Base-by-base conservation (phyloP, 257 asterid genomes). In the Solanum dulcamara region DNA sequence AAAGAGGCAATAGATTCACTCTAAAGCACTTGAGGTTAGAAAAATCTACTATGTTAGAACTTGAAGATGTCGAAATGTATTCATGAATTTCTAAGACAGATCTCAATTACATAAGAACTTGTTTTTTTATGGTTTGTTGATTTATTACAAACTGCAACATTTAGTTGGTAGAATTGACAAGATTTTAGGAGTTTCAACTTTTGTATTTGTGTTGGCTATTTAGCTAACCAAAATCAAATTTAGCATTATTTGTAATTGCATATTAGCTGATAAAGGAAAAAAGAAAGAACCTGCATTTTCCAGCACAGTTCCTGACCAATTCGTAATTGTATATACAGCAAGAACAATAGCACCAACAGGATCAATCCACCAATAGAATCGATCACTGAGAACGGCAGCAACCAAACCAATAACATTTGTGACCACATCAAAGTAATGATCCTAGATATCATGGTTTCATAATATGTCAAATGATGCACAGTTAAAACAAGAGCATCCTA, bases 401-500 rank as follows among this genome's bases (percentile, higher is more conserved):
- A 90, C 86, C 83, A 92, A 75, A 32, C 97, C 95, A 66, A 93
- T 91, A 51, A 90, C 89, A 35, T 93, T 93, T 46, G 95, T 92
- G 85, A 93, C 94, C 89, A 93, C 95, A 40, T 93, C 97, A 44
- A 93, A 93, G 67, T 92, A 93, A 85, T 92, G 97, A 67, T 93
- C 95, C 93, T 90, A 84, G 33, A 83, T 64, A 81, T 72, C 50
- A 28, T 24, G 81, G 68, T 33, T 22, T 20, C 66, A 26, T 22
- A 11, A 51, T 33, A 15, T 48, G 48, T 51, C 32, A 51, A 48
- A 55, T 28, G 50, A 32, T 53, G 50, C 50, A 30, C 20, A 11
- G 10, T 24, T 79, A 13, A 12, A 15, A 71, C 20, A 33, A 48
- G 50, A 22, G 1, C n/a, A 24, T 7, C 22, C 4, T 44, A 44